Percentiles rank a stretch among this genome's conserved stretches.
Conservation (phyloP, 164 flowering plant species). For the Berberis thunbergii region DNA sequence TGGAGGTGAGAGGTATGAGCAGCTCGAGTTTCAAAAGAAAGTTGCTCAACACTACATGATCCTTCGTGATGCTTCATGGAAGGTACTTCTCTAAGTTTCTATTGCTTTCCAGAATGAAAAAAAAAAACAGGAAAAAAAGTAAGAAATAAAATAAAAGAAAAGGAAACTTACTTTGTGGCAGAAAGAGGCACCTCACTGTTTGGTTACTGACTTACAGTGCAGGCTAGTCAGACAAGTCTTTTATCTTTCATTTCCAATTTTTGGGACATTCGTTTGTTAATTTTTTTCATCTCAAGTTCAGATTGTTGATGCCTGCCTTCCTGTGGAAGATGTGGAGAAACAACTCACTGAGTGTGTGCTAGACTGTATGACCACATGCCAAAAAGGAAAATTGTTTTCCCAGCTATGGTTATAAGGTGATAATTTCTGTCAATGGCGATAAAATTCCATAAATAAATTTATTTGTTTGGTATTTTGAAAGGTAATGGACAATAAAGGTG, state of each 20-base stretch:
- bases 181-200: too few species aligned
- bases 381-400: slow-evolving; percentile 46
- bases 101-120: too few species aligned
- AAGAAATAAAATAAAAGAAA: not conserved
- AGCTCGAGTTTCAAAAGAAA: slow-evolving; percentile 74
- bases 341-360: slow-evolving; percentile 38
- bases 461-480: too few species aligned
- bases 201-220: not conserved
- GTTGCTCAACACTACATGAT: slow-evolving; percentile 45
- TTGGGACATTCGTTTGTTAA: not conserved
- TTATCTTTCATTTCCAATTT: not conserved
- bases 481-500: too few species aligned
- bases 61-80: slow-evolving; percentile 69
- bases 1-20: slow-evolving; percentile 85
- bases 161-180: not conserved
- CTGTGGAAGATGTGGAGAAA: slow-evolving; percentile 64
- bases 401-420: slow-evolving; percentile 58
- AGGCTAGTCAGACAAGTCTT: not conserved
- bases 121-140: not conserved
- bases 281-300: slow-evolving; percentile 19
- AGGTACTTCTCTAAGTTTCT: slow-evolving; percentile 27
- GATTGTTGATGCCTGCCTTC: slow-evolving; percentile 59
- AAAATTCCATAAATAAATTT: too few species aligned
- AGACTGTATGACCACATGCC: slow-evolving; percentile 42
- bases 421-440: not conserved